phyloP scores from a whole-genome alignment of 768 basidiomycete genomes.

The Podaxis sp. region DNA sequence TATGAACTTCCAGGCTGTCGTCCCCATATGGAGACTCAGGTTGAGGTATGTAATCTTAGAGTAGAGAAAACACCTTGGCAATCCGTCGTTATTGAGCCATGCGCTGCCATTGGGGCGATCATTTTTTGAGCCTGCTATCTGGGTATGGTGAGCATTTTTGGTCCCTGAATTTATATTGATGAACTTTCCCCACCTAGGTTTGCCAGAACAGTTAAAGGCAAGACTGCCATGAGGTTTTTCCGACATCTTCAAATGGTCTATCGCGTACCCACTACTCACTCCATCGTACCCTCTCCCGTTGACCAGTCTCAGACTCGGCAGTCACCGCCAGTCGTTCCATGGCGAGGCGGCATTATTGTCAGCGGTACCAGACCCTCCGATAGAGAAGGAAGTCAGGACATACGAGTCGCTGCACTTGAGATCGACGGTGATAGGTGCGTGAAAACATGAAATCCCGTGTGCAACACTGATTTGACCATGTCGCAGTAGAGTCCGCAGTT shows the following conservation, averaged over 20 bases:
- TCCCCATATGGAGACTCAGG: conserved; percentile 10
- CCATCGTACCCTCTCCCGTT: conserved; percentile 55
- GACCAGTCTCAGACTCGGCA: conserved; percentile 32
- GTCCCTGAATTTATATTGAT: conserved; percentile 15
- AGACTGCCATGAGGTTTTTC: conserved; percentile 30
- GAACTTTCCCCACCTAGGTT: conserved; percentile 12
- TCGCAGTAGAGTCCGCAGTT: conserved; percentile 50
- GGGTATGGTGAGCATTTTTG: conserved; percentile 1
- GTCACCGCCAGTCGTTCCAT: conserved; percentile 42
- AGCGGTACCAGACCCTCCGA: conserved; percentile 49
- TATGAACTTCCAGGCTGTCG: background rate
- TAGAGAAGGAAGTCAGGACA: conserved; percentile 47
- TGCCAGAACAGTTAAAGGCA: conserved; percentile 41
- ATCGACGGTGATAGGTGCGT: conserved; percentile 73
- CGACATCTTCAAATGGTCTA: conserved; percentile 51
- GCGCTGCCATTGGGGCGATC: conserved; percentile 6
- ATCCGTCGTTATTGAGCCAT: conserved; percentile 7
- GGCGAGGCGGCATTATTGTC: conserved; percentile 57
- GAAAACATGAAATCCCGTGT: conserved; percentile 12
- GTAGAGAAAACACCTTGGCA: conserved; percentile 3
- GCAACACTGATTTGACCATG: conserved; percentile 29
- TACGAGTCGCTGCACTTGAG: conserved; percentile 64
- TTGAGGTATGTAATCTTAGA: conserved; percentile 2
- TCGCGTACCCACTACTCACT: conserved; percentile 61
- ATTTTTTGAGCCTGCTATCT: conserved; percentile 5